Evolutionary conservation across 2,329 filamentous ascomycete species (phyloP), one percentile per base, ranked within the genome.

Genomic region (Penicillium sp.): DNA sequence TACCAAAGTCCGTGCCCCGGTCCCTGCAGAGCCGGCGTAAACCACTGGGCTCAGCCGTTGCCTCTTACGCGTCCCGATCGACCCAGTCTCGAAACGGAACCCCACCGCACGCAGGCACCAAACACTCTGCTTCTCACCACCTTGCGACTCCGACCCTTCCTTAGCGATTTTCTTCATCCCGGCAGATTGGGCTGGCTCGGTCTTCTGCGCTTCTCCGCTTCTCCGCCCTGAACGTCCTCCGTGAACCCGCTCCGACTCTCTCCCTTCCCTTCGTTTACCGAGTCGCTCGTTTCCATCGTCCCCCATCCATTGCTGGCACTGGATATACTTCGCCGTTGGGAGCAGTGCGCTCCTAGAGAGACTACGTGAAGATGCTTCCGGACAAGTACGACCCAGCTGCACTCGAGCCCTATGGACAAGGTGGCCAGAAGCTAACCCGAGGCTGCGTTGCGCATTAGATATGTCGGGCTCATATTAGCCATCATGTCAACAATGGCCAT

Each of bases 401-500:
- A 18, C n/a, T n/a, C 27, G 27, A 42, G 41, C 36, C 30, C n/a
- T 50, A 36, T 39, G 53, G 50, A 48, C 55, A 56, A 49, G 25
- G 24, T 56, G 53, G 46, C 43, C 48, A 53, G 45, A 51, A 51
- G 51, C 60, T 65, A 60, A 66, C 59, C 43, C 43, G 20, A 40
- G 39, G 47, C 50, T 53, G 56, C 59, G 51, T 42, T 50, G 25
- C 55, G 31, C 53, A 53, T 33, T 46, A 78, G 75, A 66, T 78
- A 77, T 65, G 69, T 77, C 54, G 75, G 75, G 51, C 68, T 78
- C 47, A 65, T 72, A 46, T 60, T 78, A 61, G 75, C 75, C 67
- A 74, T 78, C 51, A 52, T 72, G 42, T 77, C 75, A n/a, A 77
- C 75, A 43, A 69, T 77, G 68, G 74, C 73, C 43, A 78, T 78